Evolutionary conservation across 2,329 filamentous ascomycete species (phyloP).

Genomic region (Fusarium nodosum): DNA sequence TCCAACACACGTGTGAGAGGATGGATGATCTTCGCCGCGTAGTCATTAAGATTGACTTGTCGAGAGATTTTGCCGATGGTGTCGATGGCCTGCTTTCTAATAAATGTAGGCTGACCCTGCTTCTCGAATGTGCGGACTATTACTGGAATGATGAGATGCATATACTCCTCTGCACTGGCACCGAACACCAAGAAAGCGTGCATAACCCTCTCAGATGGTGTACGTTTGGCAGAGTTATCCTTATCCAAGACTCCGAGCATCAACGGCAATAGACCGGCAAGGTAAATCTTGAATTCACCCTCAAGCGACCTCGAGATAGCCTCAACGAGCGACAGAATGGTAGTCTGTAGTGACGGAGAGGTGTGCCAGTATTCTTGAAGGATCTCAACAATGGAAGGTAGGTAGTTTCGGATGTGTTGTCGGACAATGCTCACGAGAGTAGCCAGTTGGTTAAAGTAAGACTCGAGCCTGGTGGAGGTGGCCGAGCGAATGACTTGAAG

Average conservation of each 20-base stretch:
- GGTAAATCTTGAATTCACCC: conserved; percentile 97
- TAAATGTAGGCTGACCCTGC: conserved; percentile 80
- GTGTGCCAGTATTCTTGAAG: conserved; percentile 92
- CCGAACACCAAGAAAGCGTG: conserved; percentile 98
- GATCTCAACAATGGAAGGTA: conserved; percentile 87
- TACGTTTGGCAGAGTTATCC: conserved; percentile 80
- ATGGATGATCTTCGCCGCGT: conserved; percentile 95
- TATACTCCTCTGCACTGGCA: conserved; percentile 96
- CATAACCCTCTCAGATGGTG: conserved; percentile 88
- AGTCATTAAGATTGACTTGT: conserved; percentile 97
- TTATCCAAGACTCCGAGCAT: conserved; percentile 96
- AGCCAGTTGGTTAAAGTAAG: conserved; percentile 97
- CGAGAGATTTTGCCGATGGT: conserved; percentile 94
- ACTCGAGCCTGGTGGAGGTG: conserved; percentile 82
- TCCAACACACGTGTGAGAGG: conserved; percentile 87
- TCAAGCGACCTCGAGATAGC: conserved; percentile 94
- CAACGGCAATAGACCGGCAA: conserved; percentile 87
- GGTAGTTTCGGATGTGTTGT: conserved; percentile 93
- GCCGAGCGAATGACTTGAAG: conserved; percentile 89
- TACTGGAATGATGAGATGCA: conserved; percentile 97
- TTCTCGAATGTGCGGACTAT: conserved; percentile 96
- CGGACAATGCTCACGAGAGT: conserved; percentile 94
- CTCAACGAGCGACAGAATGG: conserved; percentile 92
- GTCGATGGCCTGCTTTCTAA: conserved; percentile 92
- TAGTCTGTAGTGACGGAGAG: conserved; percentile 84